Base-by-base conservation (phyloP, 2,329 filamentous ascomycete species). In the Xenoacremonium recifei region DNA sequence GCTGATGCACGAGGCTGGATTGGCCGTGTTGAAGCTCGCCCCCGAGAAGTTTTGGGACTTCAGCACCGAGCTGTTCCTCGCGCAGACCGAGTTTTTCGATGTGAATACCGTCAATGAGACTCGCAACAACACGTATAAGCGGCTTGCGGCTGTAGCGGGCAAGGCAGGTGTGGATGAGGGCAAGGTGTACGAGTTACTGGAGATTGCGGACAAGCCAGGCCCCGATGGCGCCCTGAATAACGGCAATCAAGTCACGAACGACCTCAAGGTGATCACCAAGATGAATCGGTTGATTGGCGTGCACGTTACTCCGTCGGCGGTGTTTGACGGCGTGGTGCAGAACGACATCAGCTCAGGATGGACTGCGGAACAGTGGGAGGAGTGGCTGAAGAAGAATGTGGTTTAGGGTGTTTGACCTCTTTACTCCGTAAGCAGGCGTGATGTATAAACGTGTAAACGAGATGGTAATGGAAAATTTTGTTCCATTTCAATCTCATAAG, bases 291-390 rank as follows among this genome's bases (percentile, higher is more conserved):
- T 93, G 53, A 78, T 87, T 7, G 87, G 91, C 11, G 81, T 96
- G 32, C 92, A 97, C 70, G 89, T 96, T 30, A 92, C 89, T 31
- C 92, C 92, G 2, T 96, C 91, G 0, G 89, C 92, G 16, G 75
- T 95, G 37, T 91, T 95, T 64, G 83, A 97, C 66, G 90, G 91
- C 0, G 79, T 95, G 18, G 84, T 95, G 37, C 87, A 87, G 59
- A n/a, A n/a, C n/a, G 81, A 85, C 37, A 87, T 96, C 51, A 85
- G 83, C 49, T 92, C 86, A 44, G 78, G 83, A 18, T 96, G 90
- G 80, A 84, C 78, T 1, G 74, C 74, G 54, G 81, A 87, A 44
- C 85, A 96, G 68, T 97, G 91, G 91, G 76, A 84, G 60, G 84
- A 90, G 66, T 96, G 86, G 85, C 65, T 96, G 61, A 72, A 75